Percentiles rank a stretch among this genome's conserved stretches.
Evolutionary conservation across 2,329 filamentous ascomycete genomes (phyloP).

Genomic region (Fusarium proliferatum): DNA sequence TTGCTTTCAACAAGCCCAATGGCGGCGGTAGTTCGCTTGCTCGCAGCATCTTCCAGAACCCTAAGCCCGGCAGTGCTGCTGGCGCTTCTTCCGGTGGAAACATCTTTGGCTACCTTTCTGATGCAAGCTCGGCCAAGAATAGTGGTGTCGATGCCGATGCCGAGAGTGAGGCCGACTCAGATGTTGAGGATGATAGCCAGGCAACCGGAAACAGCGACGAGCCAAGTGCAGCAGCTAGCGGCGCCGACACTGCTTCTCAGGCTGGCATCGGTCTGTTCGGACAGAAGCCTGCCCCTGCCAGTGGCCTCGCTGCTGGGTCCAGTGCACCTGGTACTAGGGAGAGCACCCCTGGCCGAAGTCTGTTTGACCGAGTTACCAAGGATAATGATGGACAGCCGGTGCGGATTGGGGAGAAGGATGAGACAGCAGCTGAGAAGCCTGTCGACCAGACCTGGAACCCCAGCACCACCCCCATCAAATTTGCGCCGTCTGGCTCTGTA

Average conservation of each 20-base stretch:
- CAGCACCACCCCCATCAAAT: constrained; percentile 66
- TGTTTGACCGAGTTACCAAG: constrained; percentile 67
- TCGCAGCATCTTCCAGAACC: constrained; percentile 57
- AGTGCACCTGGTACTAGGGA: constrained; percentile 57
- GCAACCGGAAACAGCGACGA: constrained; percentile 58
- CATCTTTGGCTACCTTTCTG: constrained; percentile 71
- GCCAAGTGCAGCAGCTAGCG: constrained; percentile 56
- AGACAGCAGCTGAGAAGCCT: constrained; percentile 42
- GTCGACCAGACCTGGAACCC: constrained; percentile 56
- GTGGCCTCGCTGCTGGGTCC: constrained; percentile 44
- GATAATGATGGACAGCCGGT: constrained; percentile 62
- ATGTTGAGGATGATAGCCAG: constrained; percentile 55
- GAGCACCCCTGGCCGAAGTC: constrained; percentile 59
- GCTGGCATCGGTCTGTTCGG: constrained; percentile 42
- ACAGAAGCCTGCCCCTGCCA: constrained; percentile 47
- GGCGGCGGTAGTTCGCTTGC: constrained; percentile 49
- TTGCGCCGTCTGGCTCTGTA: constrained; percentile 53
- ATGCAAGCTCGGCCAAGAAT: constrained; percentile 65
- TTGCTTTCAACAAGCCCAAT: constrained; percentile 51
- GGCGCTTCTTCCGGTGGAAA: constrained; percentile 53
- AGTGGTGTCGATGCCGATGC: constrained; percentile 62
- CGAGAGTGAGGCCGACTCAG: constrained; percentile 59
- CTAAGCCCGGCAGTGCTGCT: constrained; percentile 48
- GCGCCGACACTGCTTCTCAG: constrained; percentile 54
- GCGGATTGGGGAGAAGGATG: constrained; percentile 49